Evolutionary conservation across 1,139 yeast species (phyloP), one percentile per base, ranked within the genome.

Genomic region (Pichia sp.): DNA sequence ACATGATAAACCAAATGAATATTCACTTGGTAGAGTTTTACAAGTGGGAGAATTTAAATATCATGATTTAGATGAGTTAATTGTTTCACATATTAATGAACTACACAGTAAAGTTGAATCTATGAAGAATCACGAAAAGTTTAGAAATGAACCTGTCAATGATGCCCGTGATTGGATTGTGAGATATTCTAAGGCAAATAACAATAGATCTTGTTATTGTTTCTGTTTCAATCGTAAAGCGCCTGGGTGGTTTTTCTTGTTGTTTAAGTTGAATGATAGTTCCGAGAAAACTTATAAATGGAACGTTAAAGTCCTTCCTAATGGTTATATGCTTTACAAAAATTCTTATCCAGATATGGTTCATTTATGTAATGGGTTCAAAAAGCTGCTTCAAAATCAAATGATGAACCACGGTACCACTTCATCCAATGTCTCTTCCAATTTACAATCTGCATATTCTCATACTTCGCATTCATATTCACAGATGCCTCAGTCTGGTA

Each of bases 351-450:
- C 96, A 25, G 89, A 85, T 61, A 87, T 92, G 73, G 80, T 80
- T 51, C 79, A 86, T 51, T 73, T 92, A 58, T 86, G 96, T 68
- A 92, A 92, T 59, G 99, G 98, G 23, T 94, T 92, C 78, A 92
- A 92, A 71, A 74, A 52, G 41, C 50, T 55, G 47, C 52, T 56
- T 30, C 64, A 53, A 50, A 62, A 56, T 51, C 60, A 55, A 52
- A 43, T 55, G 49, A 48, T 44, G 44, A 53, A 47, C 33, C 45
- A 43, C 11, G 37, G 34, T 16, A 20, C 39, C 20, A 8, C 35
- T 27, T 27, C 38, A 6, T 24, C 36, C 8, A 36, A 22, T 11
- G 11, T 27, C 25, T 3, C 31, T 26, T 11, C 10, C 33, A 30
- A 8, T 7, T 12, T 30, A 7, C 33, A n/a, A 30, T 30, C 7